Base-by-base conservation (phyloP, 805 yeast species). In the Spencermartinsiella europaea region DNA sequence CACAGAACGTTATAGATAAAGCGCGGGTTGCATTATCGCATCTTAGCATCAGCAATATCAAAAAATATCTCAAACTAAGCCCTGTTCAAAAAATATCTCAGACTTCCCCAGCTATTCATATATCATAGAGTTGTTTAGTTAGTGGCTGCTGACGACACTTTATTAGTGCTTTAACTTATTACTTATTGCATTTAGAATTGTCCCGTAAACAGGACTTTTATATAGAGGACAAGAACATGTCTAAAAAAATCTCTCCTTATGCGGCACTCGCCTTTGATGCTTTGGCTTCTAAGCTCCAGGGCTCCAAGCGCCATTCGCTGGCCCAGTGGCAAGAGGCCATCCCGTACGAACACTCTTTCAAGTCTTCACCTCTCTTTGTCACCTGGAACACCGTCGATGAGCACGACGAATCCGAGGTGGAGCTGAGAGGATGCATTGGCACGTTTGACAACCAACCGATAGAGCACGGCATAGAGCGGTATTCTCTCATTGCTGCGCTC, bases 341-440 rank as follows among this genome's bases (percentile, higher is more conserved):
- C 5, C 47, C 46, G 15, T 42, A 27, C 20, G 38, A n/a, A 4
- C 19, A 38, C 34, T 15, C 34, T 21, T 19, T 46, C 46, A 53
- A 38, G 14, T 64, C 55, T 38, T 58, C 35, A 66, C 93, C 98
- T 0, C 66, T 91, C 21, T 93, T 93, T 67, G 84, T 91, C 27
- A 93, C 98, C 0, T 93, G 96, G 96, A 81, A 75, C 47, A 55
- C 57, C 16, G 47, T 52, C 3, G 37, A 52, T 55, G 45, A 42
- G 14, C 38, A 28, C 16, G 49, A 47, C 10, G 38, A 47, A 5
- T 60, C 49, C 7, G 58, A 64, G 1, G 60, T 65, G 21, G 66
- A 69, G 12, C 68, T 91, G 40, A 71, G 98, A 37, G 99, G 99
- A 0, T 91, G 99, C 60, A 93, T 91, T 45, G 99, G 99, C 1